These are phyloP conservation scores for Stephania japonica DNA, from an alignment of 164 flowering plant genomes.

Conservation along the genomic window DNA sequence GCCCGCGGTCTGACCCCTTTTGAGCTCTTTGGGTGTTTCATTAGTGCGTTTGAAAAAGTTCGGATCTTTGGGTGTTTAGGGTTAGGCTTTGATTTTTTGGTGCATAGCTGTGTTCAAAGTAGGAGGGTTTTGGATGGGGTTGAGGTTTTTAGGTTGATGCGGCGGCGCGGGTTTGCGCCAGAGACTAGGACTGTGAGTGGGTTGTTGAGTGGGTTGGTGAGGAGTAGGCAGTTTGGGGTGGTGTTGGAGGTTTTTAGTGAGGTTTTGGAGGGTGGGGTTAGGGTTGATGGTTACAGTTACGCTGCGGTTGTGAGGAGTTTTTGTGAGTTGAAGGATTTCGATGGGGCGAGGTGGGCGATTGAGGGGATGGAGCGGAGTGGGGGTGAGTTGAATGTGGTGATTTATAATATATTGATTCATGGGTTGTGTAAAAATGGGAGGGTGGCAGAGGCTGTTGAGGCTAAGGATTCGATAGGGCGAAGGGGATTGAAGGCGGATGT, in stretches of 20 bases:
- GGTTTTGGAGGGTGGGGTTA: constrained; percentile 29
- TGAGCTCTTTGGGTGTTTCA: constrained; percentile 32
- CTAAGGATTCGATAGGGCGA: constrained; percentile 40
- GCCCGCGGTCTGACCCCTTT: constrained; percentile 30
- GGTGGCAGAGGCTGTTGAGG: constrained; percentile 55
- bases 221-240: constrained; percentile 41
- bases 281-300: constrained; percentile 50
- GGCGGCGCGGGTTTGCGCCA: constrained; percentile 31
- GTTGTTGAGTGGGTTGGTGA: constrained; percentile 55
- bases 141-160: constrained; percentile 41
- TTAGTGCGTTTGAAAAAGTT: constrained; percentile 26
- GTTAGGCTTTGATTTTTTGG: constrained; percentile 66
- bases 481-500: constrained; percentile 62
- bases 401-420: constrained; percentile 68
- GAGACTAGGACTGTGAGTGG: constrained; percentile 63
- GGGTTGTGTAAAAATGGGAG: constrained; percentile 59
- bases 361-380: constrained; percentile 39
- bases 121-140: constrained; percentile 46
- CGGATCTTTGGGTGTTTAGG: constrained; percentile 37
- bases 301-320: constrained; percentile 48
- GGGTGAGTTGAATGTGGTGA: constrained; percentile 42
- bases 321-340: constrained; percentile 62
- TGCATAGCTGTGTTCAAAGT: constrained; percentile 49
- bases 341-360: constrained; percentile 43
- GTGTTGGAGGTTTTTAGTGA: constrained; percentile 52